Evolutionary conservation across 768 basidiomycete species (phyloP).

Genomic region (Phaffia tasmanica): DNA sequence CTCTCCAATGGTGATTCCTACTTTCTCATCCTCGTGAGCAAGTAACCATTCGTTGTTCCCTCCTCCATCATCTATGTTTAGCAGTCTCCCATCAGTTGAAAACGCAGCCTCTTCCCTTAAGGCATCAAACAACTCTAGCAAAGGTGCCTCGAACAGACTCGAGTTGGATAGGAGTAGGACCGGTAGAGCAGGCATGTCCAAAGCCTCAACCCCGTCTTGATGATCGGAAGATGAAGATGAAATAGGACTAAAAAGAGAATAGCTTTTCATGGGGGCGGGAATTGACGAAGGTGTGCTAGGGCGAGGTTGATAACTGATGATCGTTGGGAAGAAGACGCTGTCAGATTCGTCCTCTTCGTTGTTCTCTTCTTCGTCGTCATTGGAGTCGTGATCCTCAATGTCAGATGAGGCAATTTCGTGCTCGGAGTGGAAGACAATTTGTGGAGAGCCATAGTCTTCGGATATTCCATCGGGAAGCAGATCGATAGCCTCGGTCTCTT

Average conservation of each 20-base stretch:
- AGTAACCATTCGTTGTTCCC: slow-evolving; percentile 24
- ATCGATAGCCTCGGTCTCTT: background rate
- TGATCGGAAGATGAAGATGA: too few species aligned
- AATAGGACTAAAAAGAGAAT: too few species aligned
- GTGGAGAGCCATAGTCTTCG: too few species aligned
- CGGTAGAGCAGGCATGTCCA: background rate
- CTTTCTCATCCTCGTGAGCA: slow-evolving; percentile 16
- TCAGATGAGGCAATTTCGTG: too few species aligned
- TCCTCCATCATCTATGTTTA: slow-evolving; percentile 17
- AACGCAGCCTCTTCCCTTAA: slow-evolving; percentile 22
- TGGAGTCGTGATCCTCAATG: too few species aligned
- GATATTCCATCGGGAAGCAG: too few species aligned
- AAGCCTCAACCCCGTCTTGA: too few species aligned
- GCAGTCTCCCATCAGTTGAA: background rate
- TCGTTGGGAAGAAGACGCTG: background rate
- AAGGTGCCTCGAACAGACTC: slow-evolving; percentile 5
- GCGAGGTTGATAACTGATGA: too few species aligned
- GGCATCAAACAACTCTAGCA: slow-evolving; percentile 18
- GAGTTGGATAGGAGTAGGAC: slow-evolving; percentile 15
- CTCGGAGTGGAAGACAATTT: too few species aligned
- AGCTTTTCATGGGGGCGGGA: too few species aligned
- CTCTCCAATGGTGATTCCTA: slow-evolving; percentile 18
- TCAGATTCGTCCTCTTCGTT: slow-evolving; percentile 7
- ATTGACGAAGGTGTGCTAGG: too few species aligned
- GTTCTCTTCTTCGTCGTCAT: too few species aligned